Evolutionary conservation across 129 eudicot species (phyloP).

Genomic region (Helianthus annuus): HanXRQr2.0-SUNRISE NC_035442.2:27816025-27816524

Average conservation of each 20-base stretch:
- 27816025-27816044: constrained; percentile 25
- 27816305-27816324: constrained; percentile 35
- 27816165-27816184: constrained; percentile 79
- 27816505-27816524: constrained; percentile 22
- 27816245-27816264: constrained; percentile 42
- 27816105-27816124: constrained; percentile 53
- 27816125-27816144: constrained; percentile 74
- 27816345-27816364: constrained; percentile 58
- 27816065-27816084: constrained; percentile 52
- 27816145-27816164: constrained; percentile 63
- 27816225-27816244: constrained; percentile 66
- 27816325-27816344: constrained; percentile 42
- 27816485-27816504: constrained; percentile 36
- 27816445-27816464: constrained; percentile 80
- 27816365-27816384: constrained; percentile 32
- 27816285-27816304: constrained; percentile 58
- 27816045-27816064: constrained; percentile 58
- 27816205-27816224: constrained; percentile 57
- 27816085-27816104: constrained; percentile 55
- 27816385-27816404: constrained; percentile 58
- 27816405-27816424: constrained; percentile 77
- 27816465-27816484: constrained; percentile 63
- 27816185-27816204: constrained; percentile 35
- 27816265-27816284: constrained; percentile 47
- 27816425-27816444: constrained; percentile 48